A percentile compares a stretch with the other conserved stretches of the same genome.
Evolutionary conservation across 805 yeast genomes (phyloP).

Genomic region (Cyberlindnera maclurae): DNA sequence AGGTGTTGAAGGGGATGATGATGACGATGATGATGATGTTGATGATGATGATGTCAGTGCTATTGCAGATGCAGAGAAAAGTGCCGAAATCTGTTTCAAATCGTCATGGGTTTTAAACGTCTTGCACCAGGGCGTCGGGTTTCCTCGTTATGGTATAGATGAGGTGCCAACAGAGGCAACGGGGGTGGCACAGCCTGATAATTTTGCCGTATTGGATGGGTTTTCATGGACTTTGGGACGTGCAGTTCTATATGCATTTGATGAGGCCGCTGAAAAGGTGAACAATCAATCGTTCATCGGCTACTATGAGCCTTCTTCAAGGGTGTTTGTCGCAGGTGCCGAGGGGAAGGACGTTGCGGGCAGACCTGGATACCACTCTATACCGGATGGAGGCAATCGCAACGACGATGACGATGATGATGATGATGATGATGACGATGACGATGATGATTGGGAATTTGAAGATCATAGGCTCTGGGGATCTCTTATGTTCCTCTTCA

Average conservation of each 20-base stretch:
- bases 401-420: conserved; percentile 24
- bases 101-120: conserved; percentile 52
- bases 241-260: conserved; percentile 55
- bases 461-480: conserved; percentile 31
- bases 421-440: conserved; percentile 23
- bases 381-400: conserved; percentile 16
- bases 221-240: conserved; percentile 54
- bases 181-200: conserved; percentile 18
- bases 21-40: conserved; percentile 27
- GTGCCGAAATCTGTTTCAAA: conserved; percentile 52
- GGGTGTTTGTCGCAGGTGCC: conserved; percentile 44
- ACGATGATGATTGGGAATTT: conserved; percentile 29
- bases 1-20: conserved; percentile 22
- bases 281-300: conserved; percentile 29
- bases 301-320: conserved; percentile 40
- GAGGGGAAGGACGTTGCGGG: conserved; percentile 34
- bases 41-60: conserved; percentile 24
- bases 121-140: conserved; percentile 53
- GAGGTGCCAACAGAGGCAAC: conserved; percentile 13
- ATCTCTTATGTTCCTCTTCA: conserved; percentile 27
- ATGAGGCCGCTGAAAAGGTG: conserved; percentile 31
- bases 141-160: conserved; percentile 44
- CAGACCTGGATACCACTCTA: conserved; percentile 33
- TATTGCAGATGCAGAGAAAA: conserved; percentile 33
- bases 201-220: conserved; percentile 37